Conservation (phyloP, 345 rosid species). For the Cardiospermum halicacabum region DNA sequence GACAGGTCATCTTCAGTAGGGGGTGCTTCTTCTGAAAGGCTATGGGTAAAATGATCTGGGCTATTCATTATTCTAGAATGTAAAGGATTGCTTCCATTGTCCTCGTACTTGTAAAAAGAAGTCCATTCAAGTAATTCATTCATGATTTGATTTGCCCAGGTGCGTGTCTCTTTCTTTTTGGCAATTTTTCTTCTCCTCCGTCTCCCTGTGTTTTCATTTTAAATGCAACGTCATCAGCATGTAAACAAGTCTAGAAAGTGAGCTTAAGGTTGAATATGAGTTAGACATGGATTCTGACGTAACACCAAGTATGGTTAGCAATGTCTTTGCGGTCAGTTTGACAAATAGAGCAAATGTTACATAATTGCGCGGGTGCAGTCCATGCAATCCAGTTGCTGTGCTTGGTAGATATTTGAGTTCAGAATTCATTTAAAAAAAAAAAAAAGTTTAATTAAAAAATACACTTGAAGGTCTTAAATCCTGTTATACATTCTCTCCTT, state of each 20-base stretch:
- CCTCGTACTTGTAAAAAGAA: constrained; percentile 6
- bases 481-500: not conserved
- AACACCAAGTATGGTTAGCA: not conserved
- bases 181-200: not conserved
- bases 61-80: not conserved
- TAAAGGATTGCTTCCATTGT: not conserved
- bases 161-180: constrained; percentile 10
- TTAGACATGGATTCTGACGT: not conserved
- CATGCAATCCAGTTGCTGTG: not conserved
- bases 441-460: not conserved
- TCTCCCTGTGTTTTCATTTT: not conserved
- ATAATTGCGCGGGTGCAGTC: not conserved
- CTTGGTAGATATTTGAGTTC: not conserved
- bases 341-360: not conserved
- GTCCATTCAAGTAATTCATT: not conserved
- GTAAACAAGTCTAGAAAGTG: not conserved
- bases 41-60: too few species aligned
- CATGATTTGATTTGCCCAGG: constrained; percentile 10
- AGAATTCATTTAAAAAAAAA: not conserved
- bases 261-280: not conserved
- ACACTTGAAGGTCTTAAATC: not conserved
- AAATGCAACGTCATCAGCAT: not conserved
- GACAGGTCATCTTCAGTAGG: not conserved
- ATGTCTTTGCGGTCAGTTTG: not conserved
- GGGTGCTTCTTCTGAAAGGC: not conserved